phyloP scores from a whole-genome alignment of 2,329 filamentous ascomycete species.

The Colletotrichum spaethianum region DNA sequence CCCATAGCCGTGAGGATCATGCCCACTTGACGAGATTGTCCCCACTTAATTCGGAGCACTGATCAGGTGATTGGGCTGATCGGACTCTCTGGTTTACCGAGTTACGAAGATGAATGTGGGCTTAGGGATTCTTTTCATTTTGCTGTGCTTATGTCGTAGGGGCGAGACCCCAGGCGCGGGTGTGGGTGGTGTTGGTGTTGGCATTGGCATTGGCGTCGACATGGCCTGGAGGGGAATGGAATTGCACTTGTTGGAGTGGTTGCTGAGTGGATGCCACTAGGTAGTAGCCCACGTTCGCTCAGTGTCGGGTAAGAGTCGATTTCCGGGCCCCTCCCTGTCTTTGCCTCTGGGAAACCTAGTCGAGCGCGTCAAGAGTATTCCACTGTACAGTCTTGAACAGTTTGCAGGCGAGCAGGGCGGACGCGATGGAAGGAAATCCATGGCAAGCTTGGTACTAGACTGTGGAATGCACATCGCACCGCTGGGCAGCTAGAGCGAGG shows the following conservation, averaged over 20 bases:
- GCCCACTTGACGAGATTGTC: constrained; percentile 12
- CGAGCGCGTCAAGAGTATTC: constrained; percentile 17
- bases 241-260: constrained; percentile 11
- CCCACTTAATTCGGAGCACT: constrained; percentile 33
- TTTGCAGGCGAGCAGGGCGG: constrained; percentile 12
- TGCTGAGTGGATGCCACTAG: constrained; percentile 13
- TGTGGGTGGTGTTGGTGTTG: constrained; percentile 15
- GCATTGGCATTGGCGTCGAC: constrained; percentile 4
- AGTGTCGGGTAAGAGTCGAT: constrained; percentile 13
- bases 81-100: constrained; percentile 39
- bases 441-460: constrained; percentile 7
- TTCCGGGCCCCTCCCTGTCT: constrained; percentile 1
- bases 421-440: constrained; percentile 24
- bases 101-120: constrained; percentile 37
- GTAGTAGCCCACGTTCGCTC: background rate
- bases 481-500: constrained; percentile 5
- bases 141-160: constrained; percentile 14
- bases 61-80: constrained; percentile 38
- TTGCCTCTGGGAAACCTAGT: constrained; percentile 17
- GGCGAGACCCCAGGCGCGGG: background rate
- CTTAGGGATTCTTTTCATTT: constrained; percentile 8
- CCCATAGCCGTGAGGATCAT: constrained; percentile 26
- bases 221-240: background rate
- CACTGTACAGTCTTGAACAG: constrained; percentile 5
- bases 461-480: constrained; percentile 13